Conservation (phyloP, 257 asterid genomes). For the Rubia yunnanensis region DNA sequence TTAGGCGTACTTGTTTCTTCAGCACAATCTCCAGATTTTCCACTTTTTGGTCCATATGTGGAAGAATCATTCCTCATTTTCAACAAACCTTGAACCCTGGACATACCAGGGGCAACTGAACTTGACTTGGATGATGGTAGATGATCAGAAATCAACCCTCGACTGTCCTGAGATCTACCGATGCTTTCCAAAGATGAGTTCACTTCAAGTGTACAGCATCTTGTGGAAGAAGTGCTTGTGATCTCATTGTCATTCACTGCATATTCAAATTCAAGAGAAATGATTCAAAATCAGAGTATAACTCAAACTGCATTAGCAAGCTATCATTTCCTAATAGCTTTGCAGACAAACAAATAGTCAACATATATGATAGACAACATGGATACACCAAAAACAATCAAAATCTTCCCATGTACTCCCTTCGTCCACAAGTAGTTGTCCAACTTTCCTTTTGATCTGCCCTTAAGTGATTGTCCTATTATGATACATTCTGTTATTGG, state of each 20-base stretch:
- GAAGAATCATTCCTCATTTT: slow-evolving; percentile 54
- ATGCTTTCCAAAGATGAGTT: slow-evolving; percentile 33
- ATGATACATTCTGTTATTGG: too few species aligned
- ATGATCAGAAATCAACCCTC: slow-evolving; percentile 22
- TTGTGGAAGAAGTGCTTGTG: slow-evolving; percentile 26
- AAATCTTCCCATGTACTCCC: background rate
- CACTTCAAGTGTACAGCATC: slow-evolving; percentile 29
- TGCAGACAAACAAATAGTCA: too few species aligned
- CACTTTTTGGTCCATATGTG: slow-evolving; percentile 44
- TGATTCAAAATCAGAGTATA: background rate
- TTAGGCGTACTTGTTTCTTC: slow-evolving; percentile 20
- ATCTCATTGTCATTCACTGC: slow-evolving; percentile 22
- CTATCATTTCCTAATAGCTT: too few species aligned
- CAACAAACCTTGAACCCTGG: slow-evolving; percentile 35
- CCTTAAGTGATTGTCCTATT: background rate
- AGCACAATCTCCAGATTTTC: slow-evolving; percentile 28
- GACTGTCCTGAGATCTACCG: slow-evolving; percentile 24
- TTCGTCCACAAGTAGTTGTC: background rate
- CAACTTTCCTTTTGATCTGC: background rate
- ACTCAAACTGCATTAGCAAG: background rate
- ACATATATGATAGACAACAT: background rate
- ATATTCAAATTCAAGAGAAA: slow-evolving; percentile 8
- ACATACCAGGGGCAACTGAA: slow-evolving; percentile 25
- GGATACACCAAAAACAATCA: background rate
- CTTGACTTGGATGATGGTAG: slow-evolving; percentile 24